Conservation (phyloP, 768 basidiomycete species). For the Rhodosporidiobolus sp. region DNA sequence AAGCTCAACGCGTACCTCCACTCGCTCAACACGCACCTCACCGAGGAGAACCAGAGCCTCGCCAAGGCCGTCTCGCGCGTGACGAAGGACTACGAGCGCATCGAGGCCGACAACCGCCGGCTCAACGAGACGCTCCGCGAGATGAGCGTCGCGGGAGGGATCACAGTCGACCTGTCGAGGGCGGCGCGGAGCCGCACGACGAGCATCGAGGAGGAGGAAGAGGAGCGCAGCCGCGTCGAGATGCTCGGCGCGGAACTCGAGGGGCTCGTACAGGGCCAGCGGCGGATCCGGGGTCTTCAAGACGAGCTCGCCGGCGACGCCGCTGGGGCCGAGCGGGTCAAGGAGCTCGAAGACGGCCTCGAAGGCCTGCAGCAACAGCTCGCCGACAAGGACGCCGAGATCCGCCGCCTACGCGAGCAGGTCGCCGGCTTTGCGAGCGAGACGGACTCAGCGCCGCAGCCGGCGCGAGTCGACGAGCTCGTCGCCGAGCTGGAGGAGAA, state of each 20-base stretch:
- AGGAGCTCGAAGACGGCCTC: constrained; percentile 31
- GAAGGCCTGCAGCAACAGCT: neutral
- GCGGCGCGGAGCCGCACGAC: constrained; percentile 1
- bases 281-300: constrained; percentile 11
- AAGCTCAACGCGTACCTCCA: constrained; percentile 85
- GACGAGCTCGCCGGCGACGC: constrained; percentile 9
- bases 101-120: constrained; percentile 2
- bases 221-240: constrained; percentile 4
- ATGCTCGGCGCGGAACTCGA: constrained; percentile 16
- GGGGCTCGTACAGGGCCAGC: constrained; percentile 19
- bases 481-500: constrained; percentile 35
- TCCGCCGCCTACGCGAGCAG: constrained; percentile 2
- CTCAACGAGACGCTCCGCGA: constrained; percentile 29
- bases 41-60: constrained; percentile 77
- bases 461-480: constrained; percentile 23
- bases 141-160: constrained; percentile 28
- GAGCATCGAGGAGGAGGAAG: neutral
- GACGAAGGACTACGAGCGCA: constrained; percentile 14
- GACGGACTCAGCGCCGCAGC: constrained; percentile 7
- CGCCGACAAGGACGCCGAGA: constrained; percentile 14
- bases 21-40: constrained; percentile 72
- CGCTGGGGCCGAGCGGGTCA: constrained; percentile 6
- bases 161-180: constrained; percentile 14
- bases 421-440: constrained; percentile 9
- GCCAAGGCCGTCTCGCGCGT: constrained; percentile 44